Evolutionary conservation across 331 rosid species (phyloP).

Genomic region (Phaseolus coccineus): DNA sequence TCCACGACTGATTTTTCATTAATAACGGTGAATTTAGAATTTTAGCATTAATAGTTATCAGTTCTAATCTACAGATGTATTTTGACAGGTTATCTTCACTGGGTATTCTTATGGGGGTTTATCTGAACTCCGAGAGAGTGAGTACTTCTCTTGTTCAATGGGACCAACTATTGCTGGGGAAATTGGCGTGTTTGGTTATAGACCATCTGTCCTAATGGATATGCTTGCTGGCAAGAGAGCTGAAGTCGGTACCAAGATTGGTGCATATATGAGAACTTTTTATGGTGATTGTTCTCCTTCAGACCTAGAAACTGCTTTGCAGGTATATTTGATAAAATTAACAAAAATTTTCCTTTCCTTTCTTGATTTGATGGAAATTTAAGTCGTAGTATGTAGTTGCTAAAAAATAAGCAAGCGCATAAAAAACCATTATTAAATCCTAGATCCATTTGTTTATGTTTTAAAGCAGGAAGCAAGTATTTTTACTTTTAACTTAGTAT

Average conservation of each 20-base stretch:
- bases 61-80: constrained; percentile 50
- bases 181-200: constrained; percentile 95
- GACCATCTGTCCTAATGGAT: constrained; percentile 91
- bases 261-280: constrained; percentile 97
- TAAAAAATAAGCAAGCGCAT: constrained; percentile 4
- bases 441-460: constrained; percentile 16
- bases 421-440: constrained; percentile 1
- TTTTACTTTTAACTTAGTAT: constrained; percentile 16
- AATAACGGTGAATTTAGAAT: constrained; percentile 29
- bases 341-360: constrained; percentile 23
- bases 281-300: constrained; percentile 95
- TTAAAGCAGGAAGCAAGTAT: constrained; percentile 27
- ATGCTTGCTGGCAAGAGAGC: constrained; percentile 99
- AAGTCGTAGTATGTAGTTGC: constrained; percentile 15
- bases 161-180: constrained; percentile 97
- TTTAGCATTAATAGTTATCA: constrained; percentile 33
- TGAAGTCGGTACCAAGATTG: constrained; percentile 91
- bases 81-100: constrained; percentile 84
- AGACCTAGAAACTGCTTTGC: constrained; percentile 97
- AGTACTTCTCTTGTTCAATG: constrained; percentile 95
- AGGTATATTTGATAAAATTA: constrained; percentile 63
- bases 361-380: constrained; percentile 32
- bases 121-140: constrained; percentile 85
- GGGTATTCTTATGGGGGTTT: constrained; percentile 98
- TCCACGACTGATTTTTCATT: constrained; percentile 32